Base-by-base conservation (phyloP, 2,329 filamentous ascomycete genomes). In the Polytolypa hystricis region DNA sequence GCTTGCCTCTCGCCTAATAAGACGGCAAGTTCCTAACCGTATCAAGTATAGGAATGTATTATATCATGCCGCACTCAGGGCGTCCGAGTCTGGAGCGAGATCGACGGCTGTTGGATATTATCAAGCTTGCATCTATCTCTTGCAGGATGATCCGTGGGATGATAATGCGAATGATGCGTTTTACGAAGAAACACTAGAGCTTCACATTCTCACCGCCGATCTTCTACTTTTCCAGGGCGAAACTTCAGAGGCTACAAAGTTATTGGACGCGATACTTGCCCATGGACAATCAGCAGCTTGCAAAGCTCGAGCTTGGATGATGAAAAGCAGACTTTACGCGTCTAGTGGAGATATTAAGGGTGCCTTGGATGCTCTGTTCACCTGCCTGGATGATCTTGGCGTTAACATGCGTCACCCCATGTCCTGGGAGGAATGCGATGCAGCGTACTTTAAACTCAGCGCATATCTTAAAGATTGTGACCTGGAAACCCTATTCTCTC, bases 51-150 rank as follows among this genome's bases (percentile, higher is more conserved):
- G 89, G 30, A 76, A 81, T 47, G 67, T 93, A 7, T 67, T 96
- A 5, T 82, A 79, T 52, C 77, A 85, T 37, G 84, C 84, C 47
- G 89, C 84, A 2, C 78, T 81, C 42, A 74, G 73, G 4, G 83
- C 87, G 1, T 74, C 80, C 18, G 84, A 93, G 52, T 86, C 81
- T 35, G 86, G 87, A 11, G 86, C 87, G 2, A 72, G 84, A 38
- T 77, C 79, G 2, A 91, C 85, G 2, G 84, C 85, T 0, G 73
- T 85, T 5, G 84, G 81, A 55, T 94, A 86, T 52, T 93, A 85
- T 56, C 74, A 72, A 30, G 74, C 77, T 37, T 86, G 84, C 33
- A 70, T 94, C 30, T 69, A 70, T 7, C 69, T 96, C n/a, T 67
- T 96, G 10, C 86, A 93, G 53, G 67, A 79, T 5, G 65, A 83